A percentile compares a stretch with the other conserved stretches of the same genome.
Evolutionary conservation across 2,329 filamentous ascomycete species (phyloP).

Genomic region (Penicillium corylophilum): DNA sequence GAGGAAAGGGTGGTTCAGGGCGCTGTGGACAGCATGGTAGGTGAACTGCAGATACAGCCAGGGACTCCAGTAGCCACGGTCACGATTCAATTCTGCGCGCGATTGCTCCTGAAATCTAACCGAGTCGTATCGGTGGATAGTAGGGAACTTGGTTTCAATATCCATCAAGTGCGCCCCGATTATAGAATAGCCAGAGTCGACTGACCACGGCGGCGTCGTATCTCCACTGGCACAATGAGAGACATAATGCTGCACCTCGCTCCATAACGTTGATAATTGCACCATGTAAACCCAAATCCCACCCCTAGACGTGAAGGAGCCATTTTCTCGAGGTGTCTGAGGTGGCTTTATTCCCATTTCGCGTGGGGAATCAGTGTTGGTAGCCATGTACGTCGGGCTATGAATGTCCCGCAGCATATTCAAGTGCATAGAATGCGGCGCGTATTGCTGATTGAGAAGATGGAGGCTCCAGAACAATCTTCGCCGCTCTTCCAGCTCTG

Average conservation of each 20-base stretch:
- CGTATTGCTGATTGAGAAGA: constrained; percentile 51
- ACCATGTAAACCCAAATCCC: constrained; percentile 54
- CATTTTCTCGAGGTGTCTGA: constrained; percentile 47
- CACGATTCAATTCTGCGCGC: constrained; percentile 42
- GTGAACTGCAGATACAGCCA: constrained; percentile 34
- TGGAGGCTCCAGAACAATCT: constrained; percentile 54
- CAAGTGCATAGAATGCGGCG: constrained; percentile 46
- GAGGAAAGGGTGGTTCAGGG: constrained; percentile 34
- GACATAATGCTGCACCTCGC: constrained; percentile 45
- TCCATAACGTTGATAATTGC: constrained; percentile 53
- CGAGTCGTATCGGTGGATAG: constrained; percentile 53
- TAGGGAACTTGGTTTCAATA: constrained; percentile 45
- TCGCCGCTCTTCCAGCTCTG: constrained; percentile 45
- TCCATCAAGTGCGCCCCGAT: constrained; percentile 54
- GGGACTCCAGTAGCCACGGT: constrained; percentile 31
- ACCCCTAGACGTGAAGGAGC: constrained; percentile 40
- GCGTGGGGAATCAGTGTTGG: constrained; percentile 18
- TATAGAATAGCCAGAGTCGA: constrained; percentile 52
- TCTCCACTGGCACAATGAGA: constrained; percentile 49
- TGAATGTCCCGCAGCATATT: constrained; percentile 45
- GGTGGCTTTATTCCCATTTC: constrained; percentile 39
- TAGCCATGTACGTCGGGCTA: constrained; percentile 29
- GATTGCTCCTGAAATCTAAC: constrained; percentile 53
- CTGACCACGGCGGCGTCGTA: constrained; percentile 51
- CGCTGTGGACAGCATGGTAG: constrained; percentile 32